Conservation (phyloP, 148 eudicot species). For the Silene conica region DNA sequence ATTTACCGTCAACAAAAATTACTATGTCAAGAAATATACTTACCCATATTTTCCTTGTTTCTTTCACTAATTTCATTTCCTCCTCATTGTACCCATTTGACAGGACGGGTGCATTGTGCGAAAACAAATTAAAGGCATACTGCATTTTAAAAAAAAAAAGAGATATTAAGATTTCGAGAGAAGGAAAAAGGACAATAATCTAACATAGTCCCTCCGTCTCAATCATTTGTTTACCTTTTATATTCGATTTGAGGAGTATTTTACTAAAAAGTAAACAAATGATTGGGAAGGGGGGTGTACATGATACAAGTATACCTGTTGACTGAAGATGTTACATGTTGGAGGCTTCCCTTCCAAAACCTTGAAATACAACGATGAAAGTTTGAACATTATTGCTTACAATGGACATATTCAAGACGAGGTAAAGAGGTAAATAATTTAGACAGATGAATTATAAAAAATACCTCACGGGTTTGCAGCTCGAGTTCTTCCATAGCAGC, state of each 20-base stretch:
- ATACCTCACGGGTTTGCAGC: constrained; percentile 92
- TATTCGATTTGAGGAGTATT: no score
- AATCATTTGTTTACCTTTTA: no score
- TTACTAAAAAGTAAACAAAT: no score
- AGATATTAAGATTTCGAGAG: neutral
- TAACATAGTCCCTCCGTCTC: neutral
- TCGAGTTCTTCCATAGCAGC: constrained; percentile 97
- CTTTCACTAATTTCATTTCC: constrained; percentile 96
- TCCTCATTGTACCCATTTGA: constrained; percentile 97
- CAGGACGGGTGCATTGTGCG: constrained; percentile 91
- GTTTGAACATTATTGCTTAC: neutral
- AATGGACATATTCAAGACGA: neutral
- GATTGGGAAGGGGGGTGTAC: neutral
- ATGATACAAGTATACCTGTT: constrained; percentile 50
- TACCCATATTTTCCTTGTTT: constrained; percentile 99
- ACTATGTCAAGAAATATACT: constrained; percentile 16
- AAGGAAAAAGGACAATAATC: constrained; percentile 3
- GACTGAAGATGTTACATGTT: constrained; percentile 83
- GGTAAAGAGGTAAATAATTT: neutral
- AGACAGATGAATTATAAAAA: neutral
- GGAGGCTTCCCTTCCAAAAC: constrained; percentile 85
- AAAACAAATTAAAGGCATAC: constrained; percentile 98
- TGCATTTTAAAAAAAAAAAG: constrained; percentile 41
- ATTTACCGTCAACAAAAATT: neutral
- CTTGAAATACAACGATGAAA: constrained; percentile 25